Base-by-base conservation (phyloP, 345 rosid species). In the Mangifera indica region DNA sequence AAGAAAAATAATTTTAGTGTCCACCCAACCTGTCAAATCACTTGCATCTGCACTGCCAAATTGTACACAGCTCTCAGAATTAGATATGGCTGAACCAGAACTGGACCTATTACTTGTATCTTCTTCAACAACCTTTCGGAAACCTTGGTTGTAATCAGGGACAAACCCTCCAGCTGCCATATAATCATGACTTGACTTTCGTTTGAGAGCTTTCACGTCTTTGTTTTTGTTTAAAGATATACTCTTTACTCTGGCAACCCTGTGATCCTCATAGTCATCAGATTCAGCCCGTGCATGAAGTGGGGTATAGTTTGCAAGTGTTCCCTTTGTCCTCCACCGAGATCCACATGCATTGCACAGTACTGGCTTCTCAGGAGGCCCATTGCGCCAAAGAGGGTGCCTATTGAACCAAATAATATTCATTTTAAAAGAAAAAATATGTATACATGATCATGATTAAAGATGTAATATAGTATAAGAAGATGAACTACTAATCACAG, bases 341-440 rank as follows among this genome's bases (percentile, higher is more conserved):
- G 99, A 96, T 18, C 99, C 99, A 76, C 99, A 96, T 13, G 99
- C 99, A 86, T 96, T 96, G 87, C 99, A 96, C 52, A 96, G 74
- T 8, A 96, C 95, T 2, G 98, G 99, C 86, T 96, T 96, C 77
- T 96, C 99, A 0, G 97, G 93, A 75, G 98, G 99, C 54, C 99
- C 98, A 72, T 96, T 96, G 62, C 99, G 80, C 99, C 97, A 96
- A 40, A 96, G 81, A 71, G 99, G 98, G 99, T 93, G 81, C 88
- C 98, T 95, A 76, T 83, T 60, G 22, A 75, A 78, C 73, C n/a
- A n/a, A 67, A 37, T 45, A 10, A 62, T 18, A 69, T 3, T 59
- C 32, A 17, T 63, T 48, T 37, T 37, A 1, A 37, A 37, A 37
- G 1, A 49, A 59, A 72, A 45, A 15, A 67, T 46, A 21, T 21